Base-by-base conservation (phyloP, 2,329 filamentous ascomycete genomes). In the Penicillium aurantiogriseum region DNA sequence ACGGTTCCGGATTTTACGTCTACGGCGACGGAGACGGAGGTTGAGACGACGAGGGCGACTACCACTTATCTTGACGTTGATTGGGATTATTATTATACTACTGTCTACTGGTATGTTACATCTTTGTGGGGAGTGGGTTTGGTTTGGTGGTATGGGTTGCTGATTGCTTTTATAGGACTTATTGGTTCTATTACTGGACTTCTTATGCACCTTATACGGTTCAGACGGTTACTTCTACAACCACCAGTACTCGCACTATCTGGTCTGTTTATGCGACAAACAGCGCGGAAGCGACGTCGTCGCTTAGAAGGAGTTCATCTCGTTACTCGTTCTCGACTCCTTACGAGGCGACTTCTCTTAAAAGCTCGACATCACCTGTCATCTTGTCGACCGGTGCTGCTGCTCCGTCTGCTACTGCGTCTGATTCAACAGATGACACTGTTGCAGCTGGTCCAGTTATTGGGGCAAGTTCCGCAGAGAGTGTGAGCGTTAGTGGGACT, bases 141-240 rank as follows among this genome's bases (percentile, higher is more conserved):
- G 17, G 17, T 13, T n/a, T 7, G 21, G 23, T 15, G 13, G 5
- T n/a, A 33, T 29, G 8, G 5, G 15, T 21, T 3, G 19, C 47
- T 58, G 27, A 60, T 19, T 39, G n/a, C 5, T 4, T 31, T 19
- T 43, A 17, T 36, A 66, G 63, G 63, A 58, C 60, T 25, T 66
- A 60, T 15, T 66, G 56, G 52, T 62, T 51, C 43, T 66, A 64
- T 19, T 64, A 59, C 53, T 66, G 63, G 63, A 66, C 63, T 17
- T 62, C 60, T n/a, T 56, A 40, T 38, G 29, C 55, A 0, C 62
- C 63, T 4, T 66, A 66, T 36, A 64, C 58, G 1, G 56, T 55
- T 15, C 43, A 39, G 40, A 63, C 60, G 1, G 62, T 66, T 10
- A 66, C 63, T 8, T 64, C 62, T 1, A 66, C 62, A 2, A 35